A percentile compares a stretch with the other conserved stretches of the same genome.
phyloP scores from a whole-genome alignment of 768 basidiomycete genomes.

The Sistotremastrum suecicum region DNA sequence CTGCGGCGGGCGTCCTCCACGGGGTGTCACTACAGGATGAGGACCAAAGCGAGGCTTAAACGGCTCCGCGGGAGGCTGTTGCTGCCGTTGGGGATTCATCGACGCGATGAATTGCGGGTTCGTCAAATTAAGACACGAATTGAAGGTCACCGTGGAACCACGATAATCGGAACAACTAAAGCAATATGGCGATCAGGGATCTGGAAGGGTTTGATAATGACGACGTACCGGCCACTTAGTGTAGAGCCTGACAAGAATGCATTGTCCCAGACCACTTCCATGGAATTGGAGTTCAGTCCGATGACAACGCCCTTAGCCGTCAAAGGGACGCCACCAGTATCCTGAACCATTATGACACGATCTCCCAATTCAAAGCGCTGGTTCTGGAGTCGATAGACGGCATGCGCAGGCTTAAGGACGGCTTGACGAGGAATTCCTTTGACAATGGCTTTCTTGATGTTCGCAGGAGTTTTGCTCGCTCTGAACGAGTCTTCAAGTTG shows the following conservation, averaged over 20 bases:
- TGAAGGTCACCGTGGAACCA: slow-evolving; percentile 77
- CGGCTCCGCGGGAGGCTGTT: slow-evolving; percentile 24
- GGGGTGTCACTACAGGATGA: slow-evolving; percentile 42
- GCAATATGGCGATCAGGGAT: background rate
- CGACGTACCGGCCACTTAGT: slow-evolving; percentile 58
- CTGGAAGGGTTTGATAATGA: slow-evolving; percentile 1
- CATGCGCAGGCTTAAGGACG: slow-evolving; percentile 84
- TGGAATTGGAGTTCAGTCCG: slow-evolving; percentile 69
- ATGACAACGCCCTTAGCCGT: slow-evolving; percentile 89
- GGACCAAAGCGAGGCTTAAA: slow-evolving; percentile 63
- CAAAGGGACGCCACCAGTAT: slow-evolving; percentile 84
- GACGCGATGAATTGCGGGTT: slow-evolving; percentile 74
- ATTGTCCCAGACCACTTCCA: slow-evolving; percentile 95
- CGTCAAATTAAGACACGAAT: slow-evolving; percentile 79
- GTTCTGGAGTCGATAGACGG: slow-evolving; percentile 77
- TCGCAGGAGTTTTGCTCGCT: slow-evolving; percentile 38
- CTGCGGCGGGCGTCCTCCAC: slow-evolving; percentile 36
- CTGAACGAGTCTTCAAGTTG: slow-evolving; percentile 55
- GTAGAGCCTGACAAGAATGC: slow-evolving; percentile 90
- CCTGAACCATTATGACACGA: slow-evolving; percentile 91
- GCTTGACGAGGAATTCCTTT: slow-evolving; percentile 88
- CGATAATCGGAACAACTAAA: slow-evolving; percentile 82
- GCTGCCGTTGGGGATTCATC: slow-evolving; percentile 41
- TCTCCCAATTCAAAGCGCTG: slow-evolving; percentile 84
- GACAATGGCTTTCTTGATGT: slow-evolving; percentile 85